Evolutionary conservation across 2,329 filamentous ascomycete species (phyloP).

Genomic region (Helotiales sp.): DNA sequence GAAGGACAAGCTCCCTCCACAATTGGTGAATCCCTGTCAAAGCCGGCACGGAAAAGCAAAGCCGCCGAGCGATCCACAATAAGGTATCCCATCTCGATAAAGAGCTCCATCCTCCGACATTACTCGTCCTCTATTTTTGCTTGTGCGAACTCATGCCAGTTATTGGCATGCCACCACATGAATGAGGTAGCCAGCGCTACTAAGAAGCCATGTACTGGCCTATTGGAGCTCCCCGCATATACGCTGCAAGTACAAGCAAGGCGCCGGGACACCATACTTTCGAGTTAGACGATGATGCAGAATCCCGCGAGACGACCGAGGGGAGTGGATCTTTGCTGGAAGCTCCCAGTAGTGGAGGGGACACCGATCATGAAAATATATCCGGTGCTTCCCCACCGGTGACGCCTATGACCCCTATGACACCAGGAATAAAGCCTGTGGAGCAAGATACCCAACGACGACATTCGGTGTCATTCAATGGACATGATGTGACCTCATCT

Average conservation of each 20-base stretch:
- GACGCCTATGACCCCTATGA: slow-evolving; percentile 56
- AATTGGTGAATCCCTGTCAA: not conserved
- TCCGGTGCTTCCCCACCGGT: slow-evolving; percentile 44
- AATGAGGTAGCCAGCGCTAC: slow-evolving; percentile 34
- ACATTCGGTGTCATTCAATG: slow-evolving; percentile 15
- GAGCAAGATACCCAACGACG: slow-evolving; percentile 49
- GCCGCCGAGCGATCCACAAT: too few relatives aligned
- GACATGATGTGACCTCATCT: slow-evolving; percentile 15
- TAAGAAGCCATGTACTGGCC: slow-evolving; percentile 81
- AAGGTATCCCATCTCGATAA: too few relatives aligned
- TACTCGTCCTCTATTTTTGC: too few relatives aligned
- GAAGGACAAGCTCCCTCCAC: not conserved
- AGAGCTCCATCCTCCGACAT: slow-evolving; percentile 17
- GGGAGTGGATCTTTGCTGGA: slow-evolving; percentile 36
- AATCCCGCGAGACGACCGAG: slow-evolving; percentile 38
- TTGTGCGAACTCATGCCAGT: slow-evolving; percentile 22
- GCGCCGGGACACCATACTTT: slow-evolving; percentile 50
- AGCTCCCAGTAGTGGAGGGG: slow-evolving; percentile 25
- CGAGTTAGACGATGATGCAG: slow-evolving; percentile 62
- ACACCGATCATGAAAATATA: slow-evolving; percentile 25
- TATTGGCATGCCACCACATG: slow-evolving; percentile 35
- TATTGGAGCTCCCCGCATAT: slow-evolving; percentile 79
- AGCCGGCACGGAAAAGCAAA: not conserved
- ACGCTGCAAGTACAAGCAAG: slow-evolving; percentile 71
- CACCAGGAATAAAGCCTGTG: slow-evolving; percentile 58